Conservation (phyloP, 768 basidiomycete genomes). For the Boletus rufocinnamomeus region DNA sequence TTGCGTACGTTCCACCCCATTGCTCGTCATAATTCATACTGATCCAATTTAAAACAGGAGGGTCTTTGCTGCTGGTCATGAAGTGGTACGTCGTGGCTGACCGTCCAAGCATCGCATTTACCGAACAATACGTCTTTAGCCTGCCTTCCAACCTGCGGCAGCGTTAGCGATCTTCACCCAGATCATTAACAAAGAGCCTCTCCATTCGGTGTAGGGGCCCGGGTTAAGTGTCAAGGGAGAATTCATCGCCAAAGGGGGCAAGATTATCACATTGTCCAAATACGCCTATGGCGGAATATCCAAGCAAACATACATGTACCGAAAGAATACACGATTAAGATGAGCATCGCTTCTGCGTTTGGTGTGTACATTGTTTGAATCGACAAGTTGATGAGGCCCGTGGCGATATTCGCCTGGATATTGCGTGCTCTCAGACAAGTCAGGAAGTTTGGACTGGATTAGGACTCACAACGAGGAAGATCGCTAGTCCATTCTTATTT, state of each 20-base stretch:
- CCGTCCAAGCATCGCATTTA: not conserved
- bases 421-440: not conserved
- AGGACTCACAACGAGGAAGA: constrained; percentile 78
- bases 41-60: constrained; percentile 38
- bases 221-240: not conserved
- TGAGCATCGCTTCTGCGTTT: constrained; percentile 54
- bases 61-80: constrained; percentile 60
- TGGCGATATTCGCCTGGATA: constrained; percentile 79
- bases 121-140: constrained; percentile 35
- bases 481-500: constrained; percentile 73
- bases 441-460: not conserved
- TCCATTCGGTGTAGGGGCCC: constrained; percentile 48
- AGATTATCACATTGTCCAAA: constrained; percentile 33
- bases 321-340: constrained; percentile 63
- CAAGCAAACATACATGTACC: constrained; percentile 66
- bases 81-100: constrained; percentile 48
- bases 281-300: constrained; percentile 40
- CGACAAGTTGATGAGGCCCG: constrained; percentile 80
- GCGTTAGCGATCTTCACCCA: constrained; percentile 62
- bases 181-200: constrained; percentile 48
- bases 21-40: not conserved
- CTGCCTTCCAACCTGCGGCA: constrained; percentile 62
- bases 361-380: constrained; percentile 80
- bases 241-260: not conserved
- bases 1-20: constrained; percentile 51